phyloP scores from a whole-genome alignment of 345 rosid genomes.

The Aurinia saxatilis region DNA sequence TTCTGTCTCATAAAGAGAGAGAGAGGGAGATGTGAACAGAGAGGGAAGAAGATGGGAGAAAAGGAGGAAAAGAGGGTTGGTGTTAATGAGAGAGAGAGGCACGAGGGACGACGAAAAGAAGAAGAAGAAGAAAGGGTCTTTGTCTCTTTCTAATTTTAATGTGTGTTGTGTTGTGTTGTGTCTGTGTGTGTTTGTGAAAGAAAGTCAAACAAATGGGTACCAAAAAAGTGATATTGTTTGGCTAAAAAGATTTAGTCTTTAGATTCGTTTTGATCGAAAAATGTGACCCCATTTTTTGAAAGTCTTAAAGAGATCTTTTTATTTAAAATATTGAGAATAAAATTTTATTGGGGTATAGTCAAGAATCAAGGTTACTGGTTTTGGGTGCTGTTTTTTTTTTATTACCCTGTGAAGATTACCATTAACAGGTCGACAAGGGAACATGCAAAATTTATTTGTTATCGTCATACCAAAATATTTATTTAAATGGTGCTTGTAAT shows the following conservation, averaged over 20 bases:
- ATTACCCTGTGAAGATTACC: background rate
- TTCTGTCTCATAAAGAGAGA: background rate
- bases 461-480: background rate
- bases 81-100: constrained; percentile 10
- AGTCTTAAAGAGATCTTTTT: constrained; percentile 5
- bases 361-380: constrained; percentile 9
- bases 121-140: background rate
- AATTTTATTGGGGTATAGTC: background rate
- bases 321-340: background rate
- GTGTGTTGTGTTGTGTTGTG: no score
- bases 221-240: background rate
- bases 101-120: constrained; percentile 16
- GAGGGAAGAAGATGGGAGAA: constrained; percentile 13
- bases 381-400: background rate
- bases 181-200: background rate
- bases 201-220: constrained; percentile 24
- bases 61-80: constrained; percentile 7
- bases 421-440: constrained; percentile 3
- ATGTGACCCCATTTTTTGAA: background rate
- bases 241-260: constrained; percentile 22
- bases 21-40: constrained; percentile 28
- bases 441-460: constrained; percentile 1
- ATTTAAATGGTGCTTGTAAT: no score
- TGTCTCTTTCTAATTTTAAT: constrained; percentile 14
- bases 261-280: constrained; percentile 11